phyloP scores from a whole-genome alignment of 1,284 basidiomycete species.

The Apiotrichum gamsii region DNA sequence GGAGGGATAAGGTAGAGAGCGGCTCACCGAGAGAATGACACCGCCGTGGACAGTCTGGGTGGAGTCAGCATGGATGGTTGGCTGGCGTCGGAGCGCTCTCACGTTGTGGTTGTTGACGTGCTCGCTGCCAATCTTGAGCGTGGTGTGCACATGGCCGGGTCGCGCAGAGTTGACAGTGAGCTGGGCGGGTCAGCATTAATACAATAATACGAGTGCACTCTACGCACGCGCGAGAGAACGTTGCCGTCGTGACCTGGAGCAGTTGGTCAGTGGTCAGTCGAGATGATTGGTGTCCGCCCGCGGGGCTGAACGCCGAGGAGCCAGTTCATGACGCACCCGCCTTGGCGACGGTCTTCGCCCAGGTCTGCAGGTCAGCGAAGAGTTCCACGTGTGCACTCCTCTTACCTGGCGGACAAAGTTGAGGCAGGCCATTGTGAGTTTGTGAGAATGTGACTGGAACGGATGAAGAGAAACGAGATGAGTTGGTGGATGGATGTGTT shows the following conservation, averaged over 20 bases:
- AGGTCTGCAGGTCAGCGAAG: slow-evolving; percentile 19
- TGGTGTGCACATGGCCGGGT: slow-evolving; percentile 40
- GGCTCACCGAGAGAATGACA: slow-evolving; percentile 38
- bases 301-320: too few species aligned
- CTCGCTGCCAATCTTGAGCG: slow-evolving; percentile 33
- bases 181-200: slow-evolving; percentile 12
- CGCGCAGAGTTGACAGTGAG: slow-evolving; percentile 22
- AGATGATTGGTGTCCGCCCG: background rate
- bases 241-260: slow-evolving; percentile 28
- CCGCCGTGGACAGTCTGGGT: slow-evolving; percentile 48
- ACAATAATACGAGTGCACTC: background rate
- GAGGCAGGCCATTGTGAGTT: slow-evolving; percentile 21
- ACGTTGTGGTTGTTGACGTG: slow-evolving; percentile 48
- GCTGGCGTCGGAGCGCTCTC: too few species aligned
- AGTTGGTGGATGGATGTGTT: background rate
- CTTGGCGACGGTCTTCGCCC: slow-evolving; percentile 34
- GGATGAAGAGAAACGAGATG: background rate
- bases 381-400: background rate
- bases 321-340: slow-evolving; percentile 19
- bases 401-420: slow-evolving; percentile 29
- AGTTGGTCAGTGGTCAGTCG: background rate
- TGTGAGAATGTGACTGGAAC: background rate
- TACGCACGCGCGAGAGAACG: slow-evolving; percentile 8
- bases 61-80: slow-evolving; percentile 2
- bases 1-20: too few species aligned